A percentile compares a stretch with the other conserved stretches of the same genome.
Evolutionary conservation across 2,329 filamentous ascomycete species (phyloP).

Genomic region (Paracoccidioides brasiliensis): DNA sequence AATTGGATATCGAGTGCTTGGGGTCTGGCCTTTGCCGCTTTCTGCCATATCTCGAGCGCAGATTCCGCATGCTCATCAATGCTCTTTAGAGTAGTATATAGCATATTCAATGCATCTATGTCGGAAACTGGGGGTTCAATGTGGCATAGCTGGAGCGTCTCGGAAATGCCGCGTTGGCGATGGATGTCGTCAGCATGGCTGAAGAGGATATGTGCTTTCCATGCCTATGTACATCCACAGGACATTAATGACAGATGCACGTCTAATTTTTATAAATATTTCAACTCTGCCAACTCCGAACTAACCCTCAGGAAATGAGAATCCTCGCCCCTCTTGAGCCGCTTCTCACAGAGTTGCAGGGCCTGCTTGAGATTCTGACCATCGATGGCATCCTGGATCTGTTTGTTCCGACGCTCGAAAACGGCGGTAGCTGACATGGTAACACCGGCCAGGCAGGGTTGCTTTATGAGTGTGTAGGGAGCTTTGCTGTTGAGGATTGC

Average conservation of each 20-base stretch:
- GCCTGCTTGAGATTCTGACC: conserved; percentile 37
- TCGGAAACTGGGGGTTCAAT: conserved; percentile 32
- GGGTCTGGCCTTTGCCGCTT: conserved; percentile 33
- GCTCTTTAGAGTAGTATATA: conserved; percentile 28
- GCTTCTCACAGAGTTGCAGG: conserved; percentile 38
- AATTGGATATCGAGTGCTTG: conserved; percentile 32
- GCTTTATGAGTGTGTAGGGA: background rate
- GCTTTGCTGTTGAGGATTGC: conserved; percentile 7
- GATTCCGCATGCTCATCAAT: conserved; percentile 24
- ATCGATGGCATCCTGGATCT: conserved; percentile 38
- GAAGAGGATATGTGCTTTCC: conserved; percentile 31
- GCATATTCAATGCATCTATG: conserved; percentile 31
- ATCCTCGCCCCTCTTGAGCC: conserved; percentile 42
- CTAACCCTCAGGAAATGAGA: conserved; percentile 29
- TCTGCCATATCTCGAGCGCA: conserved; percentile 32
- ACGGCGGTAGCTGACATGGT: conserved; percentile 27
- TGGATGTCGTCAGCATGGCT: conserved; percentile 30
- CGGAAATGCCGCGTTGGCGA: conserved; percentile 30
- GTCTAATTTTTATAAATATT: background rate
- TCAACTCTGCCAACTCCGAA: background rate
- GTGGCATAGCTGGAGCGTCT: conserved; percentile 32
- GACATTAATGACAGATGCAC: background rate
- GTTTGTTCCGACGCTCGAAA: conserved; percentile 34
- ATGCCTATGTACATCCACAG: conserved; percentile 20
- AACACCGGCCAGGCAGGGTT: conserved; percentile 1